Conservation (phyloP, 768 basidiomycete genomes). For the Hortiboletus flavorubellus region DNA sequence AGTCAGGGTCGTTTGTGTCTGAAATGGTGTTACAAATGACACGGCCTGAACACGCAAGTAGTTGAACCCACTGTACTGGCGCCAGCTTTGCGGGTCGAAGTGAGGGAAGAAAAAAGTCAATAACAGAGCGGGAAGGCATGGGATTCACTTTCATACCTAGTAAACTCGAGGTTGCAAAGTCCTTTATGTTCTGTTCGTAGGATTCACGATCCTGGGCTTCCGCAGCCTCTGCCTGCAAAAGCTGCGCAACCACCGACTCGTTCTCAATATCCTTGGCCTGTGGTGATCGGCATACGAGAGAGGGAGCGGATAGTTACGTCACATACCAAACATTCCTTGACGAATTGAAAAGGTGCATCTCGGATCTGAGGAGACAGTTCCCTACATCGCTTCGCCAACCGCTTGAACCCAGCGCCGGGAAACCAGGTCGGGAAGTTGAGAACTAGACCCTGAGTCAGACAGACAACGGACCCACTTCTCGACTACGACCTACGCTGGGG, state of each 20-base stretch:
- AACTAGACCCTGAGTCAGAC: slow-evolving; percentile 9
- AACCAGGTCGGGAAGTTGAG: slow-evolving; percentile 20
- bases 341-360: slow-evolving; percentile 22
- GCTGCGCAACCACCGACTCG: slow-evolving; percentile 23
- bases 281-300: neutral
- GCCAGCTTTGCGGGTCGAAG: slow-evolving; percentile 10
- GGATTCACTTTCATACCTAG: slow-evolving; percentile 12
- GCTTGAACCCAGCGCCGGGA: slow-evolving; percentile 11
- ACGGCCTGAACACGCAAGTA: neutral
- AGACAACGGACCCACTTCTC: neutral
- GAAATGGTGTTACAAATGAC: neutral
- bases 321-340: slow-evolving; percentile 20
- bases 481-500: slow-evolving; percentile 18
- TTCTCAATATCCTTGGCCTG: slow-evolving; percentile 22
- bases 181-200: slow-evolving; percentile 20
- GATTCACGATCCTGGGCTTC: neutral
- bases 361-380: slow-evolving; percentile 12
- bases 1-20: slow-evolving; percentile 16
- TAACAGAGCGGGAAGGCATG: neutral
- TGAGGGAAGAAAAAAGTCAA: neutral
- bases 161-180: slow-evolving; percentile 17
- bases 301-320: neutral
- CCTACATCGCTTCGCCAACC: slow-evolving; percentile 6
- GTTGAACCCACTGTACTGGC: slow-evolving; percentile 11
- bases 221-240: slow-evolving; percentile 2